Evolutionary conservation across 768 basidiomycete species (phyloP).

Genomic region (Mycena capillaripes): DNA sequence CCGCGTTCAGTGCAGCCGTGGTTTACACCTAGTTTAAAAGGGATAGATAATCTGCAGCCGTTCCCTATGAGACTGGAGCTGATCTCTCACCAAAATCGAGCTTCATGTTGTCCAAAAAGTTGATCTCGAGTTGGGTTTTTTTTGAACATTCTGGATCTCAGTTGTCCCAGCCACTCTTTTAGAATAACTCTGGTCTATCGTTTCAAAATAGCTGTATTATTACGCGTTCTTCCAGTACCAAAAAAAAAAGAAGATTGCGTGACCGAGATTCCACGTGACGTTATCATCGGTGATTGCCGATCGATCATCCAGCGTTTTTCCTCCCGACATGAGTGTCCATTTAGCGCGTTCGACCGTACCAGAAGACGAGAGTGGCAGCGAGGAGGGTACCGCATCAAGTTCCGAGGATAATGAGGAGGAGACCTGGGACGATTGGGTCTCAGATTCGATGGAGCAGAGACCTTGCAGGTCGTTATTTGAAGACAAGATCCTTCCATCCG

Average conservation of each 20-base stretch:
- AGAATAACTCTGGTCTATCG: no score
- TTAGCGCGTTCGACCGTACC: slow-evolving; percentile 45
- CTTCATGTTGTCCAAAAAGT: no score
- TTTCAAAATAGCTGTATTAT: no score
- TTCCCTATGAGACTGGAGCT: no score
- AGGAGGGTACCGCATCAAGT: slow-evolving; percentile 46
- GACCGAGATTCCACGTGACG: background rate
- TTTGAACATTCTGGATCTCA: no score
- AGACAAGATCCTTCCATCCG: slow-evolving; percentile 69
- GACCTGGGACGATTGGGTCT: slow-evolving; percentile 86
- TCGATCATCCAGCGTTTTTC: background rate
- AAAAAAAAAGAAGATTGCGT: background rate
- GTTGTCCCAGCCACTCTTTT: no score
- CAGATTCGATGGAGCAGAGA: slow-evolving; percentile 69
- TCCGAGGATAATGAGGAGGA: slow-evolving; percentile 61
- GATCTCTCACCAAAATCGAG: no score
- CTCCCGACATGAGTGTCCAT: slow-evolving; percentile 54
- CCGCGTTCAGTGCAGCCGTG: no score
- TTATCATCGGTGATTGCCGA: background rate
- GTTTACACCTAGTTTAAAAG: no score
- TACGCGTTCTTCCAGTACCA: background rate
- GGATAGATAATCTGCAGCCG: no score
- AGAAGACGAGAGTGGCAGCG: slow-evolving; percentile 44
- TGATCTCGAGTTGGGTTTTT: no score
- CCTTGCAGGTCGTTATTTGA: slow-evolving; percentile 85